phyloP scores from a whole-genome alignment of 495 filamentous ascomycete genomes.

The Daldinia caldariorum region DNA sequence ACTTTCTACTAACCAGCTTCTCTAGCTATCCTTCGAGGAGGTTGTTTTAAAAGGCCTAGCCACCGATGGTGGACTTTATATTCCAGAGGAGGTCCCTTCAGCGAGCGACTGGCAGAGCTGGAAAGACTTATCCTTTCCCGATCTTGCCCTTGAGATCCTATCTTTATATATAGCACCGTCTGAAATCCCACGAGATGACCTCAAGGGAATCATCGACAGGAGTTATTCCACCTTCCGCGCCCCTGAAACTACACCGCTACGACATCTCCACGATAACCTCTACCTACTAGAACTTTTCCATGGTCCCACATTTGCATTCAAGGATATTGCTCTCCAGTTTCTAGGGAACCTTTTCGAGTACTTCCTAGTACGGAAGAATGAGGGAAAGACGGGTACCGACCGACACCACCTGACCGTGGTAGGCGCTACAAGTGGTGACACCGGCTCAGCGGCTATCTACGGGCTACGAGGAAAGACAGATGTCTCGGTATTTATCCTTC shows the following conservation, averaged over 20 bases:
- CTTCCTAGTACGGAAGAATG: constrained; percentile 84
- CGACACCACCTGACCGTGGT: constrained; percentile 89
- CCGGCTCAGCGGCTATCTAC: constrained; percentile 94
- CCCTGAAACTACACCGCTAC: constrained; percentile 74
- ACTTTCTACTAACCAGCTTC: constrained; percentile 7
- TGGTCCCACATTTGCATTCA: constrained; percentile 96
- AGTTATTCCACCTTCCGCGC: constrained; percentile 89
- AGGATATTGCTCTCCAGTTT: constrained; percentile 90
- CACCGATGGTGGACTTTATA: constrained; percentile 86
- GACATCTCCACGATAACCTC: constrained; percentile 75
- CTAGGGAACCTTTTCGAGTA: constrained; percentile 97
- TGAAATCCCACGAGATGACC: constrained; percentile 83
- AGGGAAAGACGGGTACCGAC: constrained; percentile 73
- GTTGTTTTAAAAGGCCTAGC: constrained; percentile 93
- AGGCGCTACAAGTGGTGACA: constrained; percentile 93
- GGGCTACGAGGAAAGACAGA: constrained; percentile 98
- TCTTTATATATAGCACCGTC: constrained; percentile 80
- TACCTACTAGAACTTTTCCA: constrained; percentile 95
- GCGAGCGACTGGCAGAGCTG: constrained; percentile 74
- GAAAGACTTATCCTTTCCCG: constrained; percentile 78
- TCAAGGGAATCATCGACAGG: constrained; percentile 79
- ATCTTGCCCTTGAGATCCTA: constrained; percentile 80
- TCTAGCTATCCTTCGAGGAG: constrained; percentile 86
- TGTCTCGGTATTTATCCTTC: constrained; percentile 88
- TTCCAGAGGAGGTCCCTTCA: constrained; percentile 82